Conservation (phyloP, 345 rosid species). For the Lepidium aucheri region DNA sequence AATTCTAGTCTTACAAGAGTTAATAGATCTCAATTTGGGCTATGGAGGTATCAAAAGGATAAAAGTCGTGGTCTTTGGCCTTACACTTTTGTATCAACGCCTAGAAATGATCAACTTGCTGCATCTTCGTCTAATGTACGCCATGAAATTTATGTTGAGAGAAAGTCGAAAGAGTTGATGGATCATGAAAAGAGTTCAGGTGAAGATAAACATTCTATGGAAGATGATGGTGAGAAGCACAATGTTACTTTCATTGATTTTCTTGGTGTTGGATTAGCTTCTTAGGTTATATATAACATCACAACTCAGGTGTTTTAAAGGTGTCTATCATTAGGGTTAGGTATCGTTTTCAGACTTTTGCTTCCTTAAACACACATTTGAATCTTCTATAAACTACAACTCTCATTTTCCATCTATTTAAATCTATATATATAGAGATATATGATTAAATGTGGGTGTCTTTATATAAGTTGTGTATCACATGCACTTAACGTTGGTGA, state of each 20-base stretch:
- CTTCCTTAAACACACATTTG: slow-evolving; percentile 16
- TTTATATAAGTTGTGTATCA: not conserved
- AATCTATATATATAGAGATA: no score
- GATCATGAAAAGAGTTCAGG: not conserved
- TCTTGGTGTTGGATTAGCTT: slow-evolving; percentile 49
- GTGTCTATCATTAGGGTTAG: slow-evolving; percentile 28
- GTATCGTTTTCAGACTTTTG: slow-evolving; percentile 27
- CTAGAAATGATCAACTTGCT: slow-evolving; percentile 12
- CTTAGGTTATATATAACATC: slow-evolving; percentile 21
- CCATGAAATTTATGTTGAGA: not conserved
- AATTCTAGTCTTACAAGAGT: slow-evolving; percentile 12
- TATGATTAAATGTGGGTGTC: not conserved
- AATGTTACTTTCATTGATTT: slow-evolving; percentile 46
- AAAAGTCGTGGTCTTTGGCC: slow-evolving; percentile 6
- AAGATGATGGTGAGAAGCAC: slow-evolving; percentile 17
- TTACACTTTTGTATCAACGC: slow-evolving; percentile 5
- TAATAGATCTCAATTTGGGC: slow-evolving; percentile 25
- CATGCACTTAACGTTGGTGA: slow-evolving; percentile 1
- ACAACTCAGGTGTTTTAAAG: not conserved
- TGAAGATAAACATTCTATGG: slow-evolving; percentile 17
- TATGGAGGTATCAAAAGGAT: slow-evolving; percentile 26
- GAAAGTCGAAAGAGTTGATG: slow-evolving; percentile 10
- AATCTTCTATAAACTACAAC: slow-evolving; percentile 12
- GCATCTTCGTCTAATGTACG: slow-evolving; percentile 3
- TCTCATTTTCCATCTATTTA: slow-evolving; percentile 12